Conservation (phyloP, 352 stramenopile species). For the Pythium scleroteichum region DNA sequence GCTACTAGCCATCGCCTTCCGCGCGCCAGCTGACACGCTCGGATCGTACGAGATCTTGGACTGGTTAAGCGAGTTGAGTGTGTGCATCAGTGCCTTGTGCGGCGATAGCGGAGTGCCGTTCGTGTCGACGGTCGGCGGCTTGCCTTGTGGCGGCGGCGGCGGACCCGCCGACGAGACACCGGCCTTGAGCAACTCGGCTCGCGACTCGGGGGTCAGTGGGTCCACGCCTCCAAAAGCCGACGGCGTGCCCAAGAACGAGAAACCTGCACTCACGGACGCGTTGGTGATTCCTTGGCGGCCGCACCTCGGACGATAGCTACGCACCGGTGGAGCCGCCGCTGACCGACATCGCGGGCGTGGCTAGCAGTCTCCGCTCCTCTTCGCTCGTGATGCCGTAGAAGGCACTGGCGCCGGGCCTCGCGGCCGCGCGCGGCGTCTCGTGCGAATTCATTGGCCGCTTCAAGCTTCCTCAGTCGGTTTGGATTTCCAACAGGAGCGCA, state of each 20-base stretch:
- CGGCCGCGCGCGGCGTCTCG: constrained; percentile 21
- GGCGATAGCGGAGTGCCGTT: constrained; percentile 50
- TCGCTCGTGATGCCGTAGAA: constrained; percentile 27
- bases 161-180: constrained; percentile 21
- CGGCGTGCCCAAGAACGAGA: constrained; percentile 21
- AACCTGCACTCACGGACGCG: constrained; percentile 1
- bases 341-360: constrained; percentile 19
- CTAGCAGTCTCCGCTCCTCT: constrained; percentile 23
- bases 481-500: constrained; percentile 3
- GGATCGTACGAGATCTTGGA: constrained; percentile 26
- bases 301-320: neutral
- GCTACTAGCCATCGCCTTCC: constrained; percentile 18
- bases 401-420: constrained; percentile 6
- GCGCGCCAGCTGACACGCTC: neutral
- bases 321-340: constrained; percentile 19
- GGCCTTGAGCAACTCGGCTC: constrained; percentile 25
- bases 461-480: neutral
- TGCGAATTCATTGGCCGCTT: constrained; percentile 20
- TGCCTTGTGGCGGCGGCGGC: constrained; percentile 14
- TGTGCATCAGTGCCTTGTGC: constrained; percentile 59
- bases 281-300: neutral
- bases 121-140: constrained; percentile 4
- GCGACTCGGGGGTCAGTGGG: constrained; percentile 31
- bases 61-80: constrained; percentile 44
- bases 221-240: constrained; percentile 24